Evolutionary conservation across 1,139 yeast species (phyloP).

Genomic region (Debaryomyces nepalensis): DNA sequence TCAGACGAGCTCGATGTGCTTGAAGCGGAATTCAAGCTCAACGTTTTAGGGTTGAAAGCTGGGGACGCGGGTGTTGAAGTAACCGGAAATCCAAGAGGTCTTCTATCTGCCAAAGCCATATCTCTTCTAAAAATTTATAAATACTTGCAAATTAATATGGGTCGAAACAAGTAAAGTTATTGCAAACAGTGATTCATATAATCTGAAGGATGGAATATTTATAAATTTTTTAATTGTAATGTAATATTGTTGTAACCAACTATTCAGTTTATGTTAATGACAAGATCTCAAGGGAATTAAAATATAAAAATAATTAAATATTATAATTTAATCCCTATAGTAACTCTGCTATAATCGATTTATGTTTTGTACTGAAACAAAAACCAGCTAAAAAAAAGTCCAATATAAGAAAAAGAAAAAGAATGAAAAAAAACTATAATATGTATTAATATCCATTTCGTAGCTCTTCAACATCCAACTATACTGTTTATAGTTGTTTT

Average conservation of each 20-base stretch:
- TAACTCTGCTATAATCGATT: constrained; percentile 1
- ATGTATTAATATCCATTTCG: constrained; percentile 8
- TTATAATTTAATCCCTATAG: constrained; percentile 5
- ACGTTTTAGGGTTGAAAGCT: constrained; percentile 48
- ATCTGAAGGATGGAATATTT: constrained; percentile 10
- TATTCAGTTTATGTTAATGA: constrained; percentile 2
- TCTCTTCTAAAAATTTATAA: constrained; percentile 15
- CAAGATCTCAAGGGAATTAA: constrained; percentile 3
- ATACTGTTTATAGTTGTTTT: not conserved
- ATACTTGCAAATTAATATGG: constrained; percentile 12
- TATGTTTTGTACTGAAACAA: constrained; percentile 5
- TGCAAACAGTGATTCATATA: constrained; percentile 14
- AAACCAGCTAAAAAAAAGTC: constrained; percentile 8
- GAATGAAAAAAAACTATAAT: constrained; percentile 9
- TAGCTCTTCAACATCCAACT: not conserved
- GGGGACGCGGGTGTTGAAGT: constrained; percentile 49
- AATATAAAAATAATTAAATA: constrained; percentile 9
- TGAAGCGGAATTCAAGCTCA: constrained; percentile 26
- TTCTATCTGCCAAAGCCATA: constrained; percentile 64
- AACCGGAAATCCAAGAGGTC: constrained; percentile 54
- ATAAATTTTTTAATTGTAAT: constrained; percentile 7
- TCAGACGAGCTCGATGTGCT: constrained; percentile 7
- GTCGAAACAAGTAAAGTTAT: constrained; percentile 10
- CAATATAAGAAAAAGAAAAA: constrained; percentile 7
- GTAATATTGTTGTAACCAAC: constrained; percentile 8